Evolutionary conservation across 1,139 yeast species (phyloP).

Genomic region (Protomyces inundatus): DNA sequence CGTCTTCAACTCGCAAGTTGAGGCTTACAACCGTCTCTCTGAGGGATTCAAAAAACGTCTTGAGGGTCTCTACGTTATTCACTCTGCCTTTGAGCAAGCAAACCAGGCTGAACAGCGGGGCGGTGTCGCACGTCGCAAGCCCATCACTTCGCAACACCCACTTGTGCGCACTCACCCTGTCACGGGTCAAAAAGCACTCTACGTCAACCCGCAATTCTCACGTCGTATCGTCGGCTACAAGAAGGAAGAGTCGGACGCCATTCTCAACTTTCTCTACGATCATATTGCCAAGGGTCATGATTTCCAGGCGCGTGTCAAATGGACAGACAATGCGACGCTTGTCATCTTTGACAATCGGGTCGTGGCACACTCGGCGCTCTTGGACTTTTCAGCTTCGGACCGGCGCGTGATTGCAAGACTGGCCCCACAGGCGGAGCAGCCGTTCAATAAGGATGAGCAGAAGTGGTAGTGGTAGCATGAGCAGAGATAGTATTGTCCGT

Average conservation of each 20-base stretch:
- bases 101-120: constrained; percentile 44
- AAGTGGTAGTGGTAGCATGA: not conserved
- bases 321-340: constrained; percentile 52
- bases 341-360: constrained; percentile 67
- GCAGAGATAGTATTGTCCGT: not conserved
- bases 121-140: constrained; percentile 49
- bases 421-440: constrained; percentile 39
- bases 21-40: constrained; percentile 55
- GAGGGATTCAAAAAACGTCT: constrained; percentile 49
- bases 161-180: constrained; percentile 56
- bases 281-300: constrained; percentile 50
- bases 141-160: constrained; percentile 51
- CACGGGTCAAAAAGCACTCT: constrained; percentile 50
- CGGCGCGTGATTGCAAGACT: constrained; percentile 42
- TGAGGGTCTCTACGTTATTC: constrained; percentile 50
- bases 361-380: constrained; percentile 56
- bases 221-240: constrained; percentile 53
- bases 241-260: constrained; percentile 51
- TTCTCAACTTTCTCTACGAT: constrained; percentile 49
- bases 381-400: constrained; percentile 55
- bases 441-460: constrained; percentile 9
- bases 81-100: constrained; percentile 52
- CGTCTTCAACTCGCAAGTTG: constrained; percentile 51
- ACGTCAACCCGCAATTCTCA: constrained; percentile 53
- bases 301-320: constrained; percentile 53